Evolutionary conservation across 805 yeast genomes (phyloP), one percentile per base, ranked within the genome.

Genomic region (Sugiyamaella qingdaonensis): DNA sequence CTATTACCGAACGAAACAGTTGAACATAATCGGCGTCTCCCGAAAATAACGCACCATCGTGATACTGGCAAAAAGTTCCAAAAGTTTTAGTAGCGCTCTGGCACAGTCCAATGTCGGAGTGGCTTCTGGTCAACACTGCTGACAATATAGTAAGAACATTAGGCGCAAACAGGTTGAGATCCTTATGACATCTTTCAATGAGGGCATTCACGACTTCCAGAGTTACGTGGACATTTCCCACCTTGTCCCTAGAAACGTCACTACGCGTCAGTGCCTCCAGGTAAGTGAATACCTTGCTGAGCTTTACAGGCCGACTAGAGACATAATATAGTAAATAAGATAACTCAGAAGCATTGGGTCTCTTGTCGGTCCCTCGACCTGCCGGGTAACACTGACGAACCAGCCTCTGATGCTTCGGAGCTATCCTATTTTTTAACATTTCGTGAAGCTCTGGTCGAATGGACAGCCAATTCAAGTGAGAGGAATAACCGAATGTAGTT

Each of bases 281-380:
- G 65, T 84, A 88, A 4, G 73, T 72, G 21, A 89, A 86, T 18
- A 92, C 96, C 64, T 92, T 92, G 61, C 88, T 94, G 57, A 94
- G 75, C 67, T 94, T 92, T 32, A 89, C 85, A 52, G 97, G 77
- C 61, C 97, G 77, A 2, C 97, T 85, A 39, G 95, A 84, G 18
- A 96, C 96, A 68, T 92, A 92, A 73, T 86, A 92, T 32, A 92
- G 72, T 60, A 92, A 75, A 65, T 90, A 89, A 54, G 95, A 85
- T 46, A 95, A 77, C 67, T 94, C 98, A 18, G 95, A 88, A 1
- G 95, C 82, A 67, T 92, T 91, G 13, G 99, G 96, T 62, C 86
- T 85, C 72, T 91, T 91, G 64, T 91, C 98, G 4, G 79, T 78
- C 7, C 83, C 85, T 56, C 89, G 78, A 1, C 94, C 80, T 4